Conservation (phyloP, 257 asterid species). For the Paulownia fortunei region DNA sequence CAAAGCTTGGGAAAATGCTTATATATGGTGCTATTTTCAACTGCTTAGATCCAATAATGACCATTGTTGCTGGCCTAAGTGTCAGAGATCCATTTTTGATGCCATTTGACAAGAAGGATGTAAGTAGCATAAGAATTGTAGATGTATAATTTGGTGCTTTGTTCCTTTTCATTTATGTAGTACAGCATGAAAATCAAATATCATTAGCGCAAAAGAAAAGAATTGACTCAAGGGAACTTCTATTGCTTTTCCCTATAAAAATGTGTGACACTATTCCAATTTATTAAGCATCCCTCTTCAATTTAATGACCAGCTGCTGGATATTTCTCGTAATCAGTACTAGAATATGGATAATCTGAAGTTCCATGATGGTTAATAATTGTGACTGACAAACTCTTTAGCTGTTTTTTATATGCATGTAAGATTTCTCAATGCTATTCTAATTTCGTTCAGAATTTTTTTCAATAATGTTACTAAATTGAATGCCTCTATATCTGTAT, state of each 20-base stretch:
- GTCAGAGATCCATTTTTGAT: conserved; percentile 90
- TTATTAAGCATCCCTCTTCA: conserved; percentile 8
- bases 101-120: conserved; percentile 96
- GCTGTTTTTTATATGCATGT: conserved; percentile 1
- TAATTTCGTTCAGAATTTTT: background rate
- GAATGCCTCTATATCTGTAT: background rate
- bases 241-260: background rate
- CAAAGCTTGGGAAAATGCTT: conserved; percentile 97
- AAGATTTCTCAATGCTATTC: conserved; percentile 15
- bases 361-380: conserved; percentile 17
- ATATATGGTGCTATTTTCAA: conserved; percentile 74
- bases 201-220: conserved; percentile 4
- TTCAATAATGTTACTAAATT: conserved; percentile 9
- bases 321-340: conserved; percentile 4
- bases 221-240: background rate
- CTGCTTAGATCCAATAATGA: conserved; percentile 88
- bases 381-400: background rate
- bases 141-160: conserved; percentile 22
- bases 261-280: background rate
- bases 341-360: conserved; percentile 20
- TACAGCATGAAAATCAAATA: conserved; percentile 12
- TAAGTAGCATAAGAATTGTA: conserved; percentile 48
- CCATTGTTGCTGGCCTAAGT: conserved; percentile 91
- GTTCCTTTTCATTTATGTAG: background rate
- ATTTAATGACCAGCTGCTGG: conserved; percentile 8